A percentile compares a stretch with the other conserved stretches of the same genome.
Conservation (phyloP, 225 moss, liverwort and hornwort species). For the Straminergon stramineum region DNA sequence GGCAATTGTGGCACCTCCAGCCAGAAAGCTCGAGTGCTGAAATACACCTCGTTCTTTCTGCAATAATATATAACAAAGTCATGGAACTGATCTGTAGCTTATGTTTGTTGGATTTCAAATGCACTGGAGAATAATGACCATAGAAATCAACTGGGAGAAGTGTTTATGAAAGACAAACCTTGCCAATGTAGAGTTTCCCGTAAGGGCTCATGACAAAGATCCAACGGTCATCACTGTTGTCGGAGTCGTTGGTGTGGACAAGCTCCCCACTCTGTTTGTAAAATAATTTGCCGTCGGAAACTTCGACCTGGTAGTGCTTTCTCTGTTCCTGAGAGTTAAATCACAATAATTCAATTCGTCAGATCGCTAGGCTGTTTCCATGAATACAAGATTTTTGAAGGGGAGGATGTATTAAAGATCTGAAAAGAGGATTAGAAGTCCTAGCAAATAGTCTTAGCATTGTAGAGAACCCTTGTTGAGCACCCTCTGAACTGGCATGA, state of each 20-base stretch:
- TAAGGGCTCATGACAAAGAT: slow-evolving; percentile 95
- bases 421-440: background rate
- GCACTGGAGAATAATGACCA: background rate
- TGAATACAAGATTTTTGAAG: background rate
- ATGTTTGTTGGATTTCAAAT: background rate
- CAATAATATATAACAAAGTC: background rate
- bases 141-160: background rate
- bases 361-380: background rate
- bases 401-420: background rate
- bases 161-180: background rate
- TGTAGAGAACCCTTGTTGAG: background rate
- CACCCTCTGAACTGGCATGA: background rate
- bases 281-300: slow-evolving; percentile 51
- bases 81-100: background rate
- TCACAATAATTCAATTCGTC: background rate
- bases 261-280: slow-evolving; percentile 43
- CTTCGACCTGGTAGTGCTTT: slow-evolving; percentile 49
- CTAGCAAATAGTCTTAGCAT: background rate
- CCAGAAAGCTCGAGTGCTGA: slow-evolving; percentile 95
- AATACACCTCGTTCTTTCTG: slow-evolving; percentile 72
- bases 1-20: slow-evolving; percentile 84
- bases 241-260: slow-evolving; percentile 41
- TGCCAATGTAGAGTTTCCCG: slow-evolving; percentile 71
- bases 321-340: slow-evolving; percentile 65
- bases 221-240: slow-evolving; percentile 48